Percentiles rank a stretch among this genome's conserved stretches.
Evolutionary conservation across 352 stramenopile genomes (phyloP).

Genomic region (Globisporangium recalcitrans): DNA sequence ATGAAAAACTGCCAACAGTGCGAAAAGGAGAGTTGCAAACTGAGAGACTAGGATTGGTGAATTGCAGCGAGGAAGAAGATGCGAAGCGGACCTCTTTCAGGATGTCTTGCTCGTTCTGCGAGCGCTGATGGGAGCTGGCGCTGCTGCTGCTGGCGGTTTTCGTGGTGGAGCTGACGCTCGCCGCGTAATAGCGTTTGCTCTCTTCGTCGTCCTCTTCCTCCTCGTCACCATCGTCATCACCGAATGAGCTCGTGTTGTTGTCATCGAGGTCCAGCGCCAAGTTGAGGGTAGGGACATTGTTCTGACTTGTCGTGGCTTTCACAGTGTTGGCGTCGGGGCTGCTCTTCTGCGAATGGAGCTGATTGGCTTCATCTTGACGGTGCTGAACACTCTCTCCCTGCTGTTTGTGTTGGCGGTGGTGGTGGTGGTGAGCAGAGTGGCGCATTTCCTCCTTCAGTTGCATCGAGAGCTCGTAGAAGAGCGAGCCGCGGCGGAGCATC

Average conservation of each 20-base stretch:
- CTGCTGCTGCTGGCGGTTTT: background rate
- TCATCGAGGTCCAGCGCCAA: slow-evolving; percentile 10
- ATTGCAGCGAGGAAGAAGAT: slow-evolving; percentile 13
- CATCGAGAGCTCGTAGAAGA: slow-evolving; percentile 44
- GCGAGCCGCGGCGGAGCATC: slow-evolving; percentile 27
- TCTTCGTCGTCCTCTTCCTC: slow-evolving; percentile 5
- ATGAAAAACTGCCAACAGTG: slow-evolving; percentile 45
- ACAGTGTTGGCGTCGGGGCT: background rate
- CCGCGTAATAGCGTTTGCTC: slow-evolving; percentile 4
- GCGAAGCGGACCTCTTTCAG: slow-evolving; percentile 40
- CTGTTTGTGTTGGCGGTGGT: background rate
- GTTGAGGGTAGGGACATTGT: background rate
- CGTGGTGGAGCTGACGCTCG: slow-evolving; percentile 1
- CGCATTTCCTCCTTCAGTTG: slow-evolving; percentile 28
- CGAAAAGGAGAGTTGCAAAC: slow-evolving; percentile 30
- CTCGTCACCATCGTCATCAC: too few species aligned
- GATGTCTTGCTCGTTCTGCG: slow-evolving; percentile 24
- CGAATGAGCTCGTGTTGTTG: slow-evolving; percentile 20
- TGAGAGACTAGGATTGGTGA: slow-evolving; percentile 27
- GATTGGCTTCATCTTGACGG: background rate
- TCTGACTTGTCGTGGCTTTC: background rate
- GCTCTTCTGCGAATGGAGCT: background rate
- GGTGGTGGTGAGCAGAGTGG: background rate
- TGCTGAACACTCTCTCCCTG: background rate
- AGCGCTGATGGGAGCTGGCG: slow-evolving; percentile 3